phyloP scores from a whole-genome alignment of 2,329 filamentous ascomycete genomes.

The Penicillium decumbens region DNA sequence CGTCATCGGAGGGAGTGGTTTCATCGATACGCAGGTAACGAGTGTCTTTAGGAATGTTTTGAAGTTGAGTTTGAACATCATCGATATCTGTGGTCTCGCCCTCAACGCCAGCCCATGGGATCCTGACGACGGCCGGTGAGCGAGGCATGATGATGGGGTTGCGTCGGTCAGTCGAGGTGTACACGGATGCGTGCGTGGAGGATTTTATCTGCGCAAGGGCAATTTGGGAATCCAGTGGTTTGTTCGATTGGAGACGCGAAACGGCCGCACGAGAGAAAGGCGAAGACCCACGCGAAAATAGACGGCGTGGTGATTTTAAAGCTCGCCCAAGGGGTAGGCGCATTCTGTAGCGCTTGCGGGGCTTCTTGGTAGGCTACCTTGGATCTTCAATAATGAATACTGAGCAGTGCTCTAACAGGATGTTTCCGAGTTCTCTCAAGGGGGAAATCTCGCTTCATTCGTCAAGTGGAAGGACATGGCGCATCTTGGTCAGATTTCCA shows the following conservation, averaged over 20 bases:
- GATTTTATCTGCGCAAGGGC: not conserved
- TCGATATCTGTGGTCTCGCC: slow-evolving; percentile 3
- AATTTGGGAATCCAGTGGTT: not conserved
- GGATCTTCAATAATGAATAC: not conserved
- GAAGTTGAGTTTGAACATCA: slow-evolving; percentile 16
- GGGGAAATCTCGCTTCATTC: not conserved
- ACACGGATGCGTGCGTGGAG: not conserved
- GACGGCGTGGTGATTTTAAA: not conserved
- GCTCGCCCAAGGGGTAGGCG: not conserved
- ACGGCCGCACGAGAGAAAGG: not conserved
- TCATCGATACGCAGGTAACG: slow-evolving; percentile 15
- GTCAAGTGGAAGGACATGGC: no score
- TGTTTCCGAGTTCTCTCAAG: not conserved
- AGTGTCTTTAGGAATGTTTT: slow-evolving; percentile 14
- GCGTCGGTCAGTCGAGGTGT: slow-evolving; percentile 4
- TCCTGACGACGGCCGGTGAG: slow-evolving; percentile 4
- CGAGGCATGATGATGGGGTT: not conserved
- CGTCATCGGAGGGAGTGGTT: slow-evolving; percentile 20
- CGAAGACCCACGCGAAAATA: not conserved
- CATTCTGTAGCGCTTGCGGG: not conserved
- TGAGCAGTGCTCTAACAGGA: no score
- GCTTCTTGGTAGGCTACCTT: not conserved
- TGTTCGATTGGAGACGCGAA: not conserved
- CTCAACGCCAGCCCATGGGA: slow-evolving; percentile 9
- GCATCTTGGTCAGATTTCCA: not conserved